Evolutionary conservation across 1,284 basidiomycete genomes (phyloP).

Genomic region (Puccinia novopanici): DNA sequence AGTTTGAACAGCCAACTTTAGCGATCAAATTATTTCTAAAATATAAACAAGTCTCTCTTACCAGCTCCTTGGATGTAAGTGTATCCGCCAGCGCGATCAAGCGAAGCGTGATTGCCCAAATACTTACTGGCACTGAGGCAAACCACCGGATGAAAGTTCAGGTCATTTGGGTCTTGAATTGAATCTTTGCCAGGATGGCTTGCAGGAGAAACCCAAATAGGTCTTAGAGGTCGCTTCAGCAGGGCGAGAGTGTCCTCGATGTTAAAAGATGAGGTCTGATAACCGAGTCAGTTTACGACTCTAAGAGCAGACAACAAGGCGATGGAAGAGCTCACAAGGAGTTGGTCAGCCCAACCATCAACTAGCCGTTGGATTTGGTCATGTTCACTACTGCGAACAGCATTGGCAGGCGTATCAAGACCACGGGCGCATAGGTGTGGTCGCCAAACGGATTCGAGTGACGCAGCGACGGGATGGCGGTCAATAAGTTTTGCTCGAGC

Average conservation of each 20-base stretch:
- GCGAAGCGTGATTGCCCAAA: constrained; percentile 63
- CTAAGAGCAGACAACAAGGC: neutral
- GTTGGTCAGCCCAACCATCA: constrained; percentile 68
- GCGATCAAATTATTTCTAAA: neutral
- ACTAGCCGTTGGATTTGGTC: constrained; percentile 69
- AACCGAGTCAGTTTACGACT: constrained; percentile 58
- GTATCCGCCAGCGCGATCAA: constrained; percentile 69
- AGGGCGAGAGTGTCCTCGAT: constrained; percentile 57
- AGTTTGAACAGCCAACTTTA: neutral
- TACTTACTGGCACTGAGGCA: constrained; percentile 77
- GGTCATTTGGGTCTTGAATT: constrained; percentile 51
- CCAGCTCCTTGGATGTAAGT: constrained; percentile 76
- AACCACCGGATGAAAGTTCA: constrained; percentile 66
- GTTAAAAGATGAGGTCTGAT: constrained; percentile 49
- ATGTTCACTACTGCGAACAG: constrained; percentile 65
- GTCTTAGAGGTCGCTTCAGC: constrained; percentile 66
- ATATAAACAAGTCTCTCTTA: neutral
- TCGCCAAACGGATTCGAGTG: constrained; percentile 52
- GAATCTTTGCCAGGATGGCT: constrained; percentile 63
- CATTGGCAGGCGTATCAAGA: constrained; percentile 69
- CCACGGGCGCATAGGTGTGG: constrained; percentile 60
- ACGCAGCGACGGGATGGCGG: constrained; percentile 57
- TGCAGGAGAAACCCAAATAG: constrained; percentile 70
- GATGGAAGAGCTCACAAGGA: constrained; percentile 63
- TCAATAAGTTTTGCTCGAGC: constrained; percentile 62